Evolutionary conservation across 345 rosid species (phyloP).

Genomic region (Brassica juncea): DNA sequence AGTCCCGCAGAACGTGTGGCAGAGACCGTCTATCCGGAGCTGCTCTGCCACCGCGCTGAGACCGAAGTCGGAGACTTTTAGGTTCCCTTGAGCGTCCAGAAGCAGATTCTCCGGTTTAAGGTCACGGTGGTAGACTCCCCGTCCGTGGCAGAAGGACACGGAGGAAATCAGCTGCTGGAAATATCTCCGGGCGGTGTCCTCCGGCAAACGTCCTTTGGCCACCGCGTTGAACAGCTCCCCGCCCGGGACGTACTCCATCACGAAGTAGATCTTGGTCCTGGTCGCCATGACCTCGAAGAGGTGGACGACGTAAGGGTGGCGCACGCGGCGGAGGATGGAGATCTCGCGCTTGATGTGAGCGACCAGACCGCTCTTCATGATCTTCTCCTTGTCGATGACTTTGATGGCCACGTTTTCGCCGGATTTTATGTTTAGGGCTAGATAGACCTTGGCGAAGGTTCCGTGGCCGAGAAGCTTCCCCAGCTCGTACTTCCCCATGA

Average conservation of each 20-base stretch:
- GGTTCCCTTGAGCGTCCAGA: conserved; percentile 66
- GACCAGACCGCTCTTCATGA: conserved; percentile 61
- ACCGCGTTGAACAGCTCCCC: conserved; percentile 78
- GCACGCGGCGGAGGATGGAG: conserved; percentile 82
- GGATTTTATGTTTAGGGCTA: conserved; percentile 59
- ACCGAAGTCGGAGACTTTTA: conserved; percentile 90
- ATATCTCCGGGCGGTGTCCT: conserved; percentile 61
- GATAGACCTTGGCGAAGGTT: conserved; percentile 83
- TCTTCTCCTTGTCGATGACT: conserved; percentile 76
- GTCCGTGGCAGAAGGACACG: conserved; percentile 70
- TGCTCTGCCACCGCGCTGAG: conserved; percentile 79
- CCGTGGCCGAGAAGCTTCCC: conserved; percentile 86
- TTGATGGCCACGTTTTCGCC: conserved; percentile 69
- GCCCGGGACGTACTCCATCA: conserved; percentile 83
- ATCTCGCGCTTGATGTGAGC: conserved; percentile 81
- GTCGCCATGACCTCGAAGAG: conserved; percentile 91
- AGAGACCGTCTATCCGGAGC: conserved; percentile 65
- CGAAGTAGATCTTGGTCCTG: conserved; percentile 76
- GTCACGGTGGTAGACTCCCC: conserved; percentile 89
- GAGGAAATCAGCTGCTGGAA: conserved; percentile 84
- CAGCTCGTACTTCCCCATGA: conserved; percentile 69
- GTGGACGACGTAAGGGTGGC: conserved; percentile 79
- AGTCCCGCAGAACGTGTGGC: conserved; percentile 88
- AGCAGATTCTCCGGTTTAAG: conserved; percentile 83
- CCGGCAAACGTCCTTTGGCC: conserved; percentile 66